Percentiles rank a stretch among this genome's conserved stretches.
Evolutionary conservation across 768 basidiomycete species (phyloP).

Genomic region (Cyclocybe aegerita): DNA sequence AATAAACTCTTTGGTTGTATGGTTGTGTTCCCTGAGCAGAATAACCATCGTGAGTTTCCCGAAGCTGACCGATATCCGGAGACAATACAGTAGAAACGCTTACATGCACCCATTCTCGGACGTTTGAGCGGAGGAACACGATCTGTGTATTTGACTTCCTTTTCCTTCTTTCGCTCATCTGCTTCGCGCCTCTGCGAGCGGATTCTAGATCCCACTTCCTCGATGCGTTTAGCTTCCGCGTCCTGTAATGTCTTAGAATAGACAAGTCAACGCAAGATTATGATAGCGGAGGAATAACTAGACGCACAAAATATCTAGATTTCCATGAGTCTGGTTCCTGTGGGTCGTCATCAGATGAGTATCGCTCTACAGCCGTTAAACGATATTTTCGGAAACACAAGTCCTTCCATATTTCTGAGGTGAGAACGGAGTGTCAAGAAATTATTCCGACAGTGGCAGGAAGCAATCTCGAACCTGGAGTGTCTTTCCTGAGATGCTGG

Average conservation of each 20-base stretch:
- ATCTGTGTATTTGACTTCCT: conserved; percentile 75
- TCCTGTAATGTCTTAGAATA: conserved; percentile 48
- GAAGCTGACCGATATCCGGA: conserved; percentile 12
- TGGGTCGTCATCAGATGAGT: conserved; percentile 33
- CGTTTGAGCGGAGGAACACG: conserved; percentile 68
- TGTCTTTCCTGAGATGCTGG: conserved; percentile 55
- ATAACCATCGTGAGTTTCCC: conserved; percentile 12
- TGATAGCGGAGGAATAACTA: neutral
- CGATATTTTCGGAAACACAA: conserved; percentile 64
- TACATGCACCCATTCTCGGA: conserved; percentile 50
- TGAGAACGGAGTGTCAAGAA: conserved; percentile 4
- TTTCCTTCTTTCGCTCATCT: conserved; percentile 74
- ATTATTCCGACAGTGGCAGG: conserved; percentile 7
- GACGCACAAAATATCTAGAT: conserved; percentile 64
- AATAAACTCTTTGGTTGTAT: conserved; percentile 66
- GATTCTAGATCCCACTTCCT: conserved; percentile 60
- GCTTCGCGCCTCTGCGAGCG: conserved; percentile 67
- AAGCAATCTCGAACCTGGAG: conserved; percentile 42
- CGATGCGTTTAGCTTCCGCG: conserved; percentile 61
- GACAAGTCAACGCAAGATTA: conserved; percentile 9
- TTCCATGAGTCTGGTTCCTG: conserved; percentile 64
- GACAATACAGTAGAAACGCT: conserved; percentile 21
- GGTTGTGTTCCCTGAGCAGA: conserved; percentile 32
- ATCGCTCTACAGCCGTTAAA: conserved; percentile 46
- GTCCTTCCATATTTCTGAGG: conserved; percentile 63